Percentiles rank a stretch among this genome's conserved stretches.
phyloP scores from a whole-genome alignment of 306 rosid genomes.

The Vachellia pachyceras region DNA sequence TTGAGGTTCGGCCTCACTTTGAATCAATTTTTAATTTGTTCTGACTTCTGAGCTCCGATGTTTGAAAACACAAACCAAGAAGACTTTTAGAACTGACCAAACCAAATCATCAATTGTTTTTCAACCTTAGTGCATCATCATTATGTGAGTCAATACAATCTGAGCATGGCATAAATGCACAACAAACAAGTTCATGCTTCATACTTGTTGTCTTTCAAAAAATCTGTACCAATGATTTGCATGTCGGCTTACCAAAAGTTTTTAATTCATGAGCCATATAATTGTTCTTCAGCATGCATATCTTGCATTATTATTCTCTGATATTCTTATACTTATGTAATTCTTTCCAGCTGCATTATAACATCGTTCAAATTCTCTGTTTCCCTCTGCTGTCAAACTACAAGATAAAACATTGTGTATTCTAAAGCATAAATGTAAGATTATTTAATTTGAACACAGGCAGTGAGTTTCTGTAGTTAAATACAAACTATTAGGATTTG shows the following conservation, averaged over 20 bases:
- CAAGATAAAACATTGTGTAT: background rate
- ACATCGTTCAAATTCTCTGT: background rate
- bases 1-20: slow-evolving; percentile 28
- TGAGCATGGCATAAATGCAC: background rate
- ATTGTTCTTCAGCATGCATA: background rate
- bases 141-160: background rate
- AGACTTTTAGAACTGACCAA: background rate
- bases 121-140: slow-evolving; percentile 12
- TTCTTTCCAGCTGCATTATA: background rate
- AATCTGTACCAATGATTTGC: background rate
- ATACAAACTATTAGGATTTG: background rate
- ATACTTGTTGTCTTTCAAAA: background rate
- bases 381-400: background rate
- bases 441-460: background rate
- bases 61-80: slow-evolving; percentile 22
- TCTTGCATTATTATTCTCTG: background rate
- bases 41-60: background rate
- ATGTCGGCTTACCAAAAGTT: background rate
- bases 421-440: background rate
- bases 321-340: background rate
- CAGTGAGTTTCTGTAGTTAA: background rate
- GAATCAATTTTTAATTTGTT: background rate
- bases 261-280: background rate
- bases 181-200: background rate
- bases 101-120: background rate